Evolutionary conservation across 2,329 filamentous ascomycete genomes (phyloP), one percentile per base, ranked within the genome.

Genomic region (Neospermospora avenae): DNA sequence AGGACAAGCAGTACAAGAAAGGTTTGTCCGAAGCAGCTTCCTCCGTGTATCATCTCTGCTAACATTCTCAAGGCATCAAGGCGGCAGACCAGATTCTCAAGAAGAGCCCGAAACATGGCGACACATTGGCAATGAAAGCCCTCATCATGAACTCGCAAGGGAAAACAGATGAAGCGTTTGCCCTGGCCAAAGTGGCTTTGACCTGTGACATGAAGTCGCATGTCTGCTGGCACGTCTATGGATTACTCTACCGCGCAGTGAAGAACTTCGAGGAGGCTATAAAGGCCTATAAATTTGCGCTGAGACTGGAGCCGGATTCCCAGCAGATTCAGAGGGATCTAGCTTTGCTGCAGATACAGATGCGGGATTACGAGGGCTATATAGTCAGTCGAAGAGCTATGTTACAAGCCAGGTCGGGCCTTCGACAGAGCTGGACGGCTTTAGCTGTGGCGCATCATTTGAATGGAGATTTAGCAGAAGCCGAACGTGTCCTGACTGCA

Each of bases 181-280:
- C 87, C 48, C 82, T 99, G 61, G 93, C 90, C 71, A 99, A 97
- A 78, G 84, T 92, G 67, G 95, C 96, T 35, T 81, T 99, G 69
- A 92, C 89, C 67, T 91, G 93, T 71, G 93, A 98, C 75, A 98
- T 99, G 93, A 97, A 96, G 80, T 97, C 93, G 71, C 93, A 98
- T 77, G 93, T 99, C 71, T 98, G 93, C 81, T 99, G 95, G 95
- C 96, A 99, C 76, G 95, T 99, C 63, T 99, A 98, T 75, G 95
- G 96, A 34, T 78, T 99, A 68, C 83, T 99, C 54, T 98, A 96
- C 77, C 88, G 93, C 55, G 88, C 91, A 52, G 89, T 90, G 73
- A 98, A 98, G 82, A 98, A 99, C 77, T 98, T 96, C 70, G 95
- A 98, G 75, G 95, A 98, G 78, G 93, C 96, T 10, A 97, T 97